These are phyloP conservation scores for Geotrichum macrosporum DNA, from an alignment of 1,139 yeast species.

Conservation along the genomic window DNA sequence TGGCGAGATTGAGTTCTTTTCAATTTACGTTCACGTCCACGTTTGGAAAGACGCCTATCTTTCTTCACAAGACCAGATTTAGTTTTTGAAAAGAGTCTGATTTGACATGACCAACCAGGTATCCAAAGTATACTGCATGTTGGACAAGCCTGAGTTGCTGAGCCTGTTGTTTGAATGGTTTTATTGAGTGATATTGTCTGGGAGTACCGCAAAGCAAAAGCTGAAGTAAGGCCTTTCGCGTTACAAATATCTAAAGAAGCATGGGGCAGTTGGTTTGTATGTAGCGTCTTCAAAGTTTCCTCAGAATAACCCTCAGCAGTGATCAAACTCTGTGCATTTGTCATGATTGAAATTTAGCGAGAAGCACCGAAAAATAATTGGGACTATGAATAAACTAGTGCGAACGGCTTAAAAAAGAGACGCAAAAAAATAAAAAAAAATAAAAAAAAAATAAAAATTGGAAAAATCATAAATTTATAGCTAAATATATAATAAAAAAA, in stretches of 20 bases:
- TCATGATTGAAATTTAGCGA: too few species aligned
- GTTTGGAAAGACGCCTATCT: neutral
- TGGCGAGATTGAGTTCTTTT: constrained; percentile 1
- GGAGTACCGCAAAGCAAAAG: constrained; percentile 2
- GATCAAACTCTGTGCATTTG: neutral
- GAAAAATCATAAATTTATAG: too few species aligned
- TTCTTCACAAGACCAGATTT: neutral
- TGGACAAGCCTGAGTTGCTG: constrained; percentile 1
- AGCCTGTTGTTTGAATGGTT: neutral
- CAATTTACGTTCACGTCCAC: neutral
- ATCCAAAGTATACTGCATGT: constrained; percentile 4
- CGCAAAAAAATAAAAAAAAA: too few species aligned
- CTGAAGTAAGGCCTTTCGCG: neutral
- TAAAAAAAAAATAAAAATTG: too few species aligned
- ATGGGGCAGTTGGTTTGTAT: neutral
- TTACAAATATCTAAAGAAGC: neutral
- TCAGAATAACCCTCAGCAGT: neutral
- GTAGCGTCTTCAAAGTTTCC: neutral
- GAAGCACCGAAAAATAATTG: too few species aligned
- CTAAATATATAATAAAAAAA: too few species aligned
- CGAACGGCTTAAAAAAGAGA: too few species aligned
- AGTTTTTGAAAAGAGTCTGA: neutral
- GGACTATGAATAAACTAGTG: too few species aligned
- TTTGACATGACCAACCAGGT: neutral
- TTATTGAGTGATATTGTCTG: neutral